These are phyloP conservation scores for Skeletonema marinoi DNA, from an alignment of 108 stramenopile species.

Conservation along the genomic window DNA sequence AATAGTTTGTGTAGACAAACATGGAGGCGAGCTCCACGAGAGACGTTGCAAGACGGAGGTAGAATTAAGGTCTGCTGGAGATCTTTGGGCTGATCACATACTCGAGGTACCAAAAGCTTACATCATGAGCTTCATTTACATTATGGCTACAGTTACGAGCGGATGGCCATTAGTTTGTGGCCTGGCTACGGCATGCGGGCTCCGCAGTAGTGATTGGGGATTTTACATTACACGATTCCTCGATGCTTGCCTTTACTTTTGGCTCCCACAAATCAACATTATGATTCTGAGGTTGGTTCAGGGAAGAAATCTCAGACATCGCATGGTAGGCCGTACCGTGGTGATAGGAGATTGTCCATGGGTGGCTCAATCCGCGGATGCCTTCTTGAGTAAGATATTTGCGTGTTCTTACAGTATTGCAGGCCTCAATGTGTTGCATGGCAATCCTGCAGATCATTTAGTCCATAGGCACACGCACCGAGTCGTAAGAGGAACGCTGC, in stretches of 20 bases:
- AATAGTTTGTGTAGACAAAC: slow-evolving; percentile 45
- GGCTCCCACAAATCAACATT: slow-evolving; percentile 58
- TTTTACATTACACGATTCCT: slow-evolving; percentile 46
- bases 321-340: slow-evolving; percentile 73
- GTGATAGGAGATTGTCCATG: slow-evolving; percentile 67
- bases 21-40: slow-evolving; percentile 35
- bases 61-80: slow-evolving; percentile 46
- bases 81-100: slow-evolving; percentile 53
- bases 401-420: slow-evolving; percentile 60
- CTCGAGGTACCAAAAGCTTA: slow-evolving; percentile 43
- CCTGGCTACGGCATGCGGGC: slow-evolving; percentile 31
- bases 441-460: slow-evolving; percentile 64
- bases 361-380: slow-evolving; percentile 62
- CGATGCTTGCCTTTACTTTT: slow-evolving; percentile 65
- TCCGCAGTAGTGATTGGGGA: slow-evolving; percentile 22
- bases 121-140: slow-evolving; percentile 51
- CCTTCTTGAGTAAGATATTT: slow-evolving; percentile 67
- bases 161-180: slow-evolving; percentile 46
- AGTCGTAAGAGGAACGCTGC: slow-evolving; percentile 55
- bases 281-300: slow-evolving; percentile 46
- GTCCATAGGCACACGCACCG: slow-evolving; percentile 71
- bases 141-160: slow-evolving; percentile 43
- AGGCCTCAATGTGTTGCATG: slow-evolving; percentile 55
- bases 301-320: slow-evolving; percentile 53
- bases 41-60: slow-evolving; percentile 24